Evolutionary conservation across 805 yeast genomes (phyloP).

Genomic region (Sporopachydermia quercuum): DNA sequence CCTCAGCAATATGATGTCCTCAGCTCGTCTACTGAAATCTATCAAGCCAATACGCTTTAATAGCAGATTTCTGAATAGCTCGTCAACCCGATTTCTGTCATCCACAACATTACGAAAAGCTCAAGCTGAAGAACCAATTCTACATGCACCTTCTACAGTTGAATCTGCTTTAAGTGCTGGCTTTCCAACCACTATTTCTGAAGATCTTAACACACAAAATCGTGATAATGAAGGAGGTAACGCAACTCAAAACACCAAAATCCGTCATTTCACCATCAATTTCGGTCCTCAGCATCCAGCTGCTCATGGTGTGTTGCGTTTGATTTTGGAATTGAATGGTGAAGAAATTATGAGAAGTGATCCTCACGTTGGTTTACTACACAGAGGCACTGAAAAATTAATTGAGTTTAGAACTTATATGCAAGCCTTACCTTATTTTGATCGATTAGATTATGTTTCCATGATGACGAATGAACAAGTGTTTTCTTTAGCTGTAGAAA

Average conservation of each 20-base stretch:
- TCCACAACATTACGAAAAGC: not conserved
- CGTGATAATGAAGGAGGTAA: constrained; percentile 7
- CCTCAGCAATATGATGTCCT: constrained; percentile 1
- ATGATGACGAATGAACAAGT: constrained; percentile 91
- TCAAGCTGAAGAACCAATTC: not conserved
- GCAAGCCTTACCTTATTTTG: constrained; percentile 83
- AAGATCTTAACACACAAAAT: constrained; percentile 1
- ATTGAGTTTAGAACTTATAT: constrained; percentile 76
- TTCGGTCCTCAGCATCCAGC: constrained; percentile 95
- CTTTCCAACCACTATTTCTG: not conserved
- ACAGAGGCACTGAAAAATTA: constrained; percentile 81
- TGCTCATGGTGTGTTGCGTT: constrained; percentile 82
- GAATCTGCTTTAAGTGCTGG: not conserved
- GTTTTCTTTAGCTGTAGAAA: constrained; percentile 72
- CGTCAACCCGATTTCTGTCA: constrained; percentile 1
- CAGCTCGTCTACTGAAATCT: not conserved
- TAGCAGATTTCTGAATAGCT: not conserved
- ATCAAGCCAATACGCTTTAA: not conserved
- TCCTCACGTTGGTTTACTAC: constrained; percentile 80
- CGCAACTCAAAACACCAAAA: constrained; percentile 26
- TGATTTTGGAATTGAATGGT: constrained; percentile 75
- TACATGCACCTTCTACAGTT: not conserved
- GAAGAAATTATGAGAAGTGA: constrained; percentile 79
- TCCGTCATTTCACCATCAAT: constrained; percentile 79
- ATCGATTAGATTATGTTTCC: constrained; percentile 68